Evolutionary conservation across 1,139 yeast species (phyloP).

Genomic region (Geotrichum candidum): DNA sequence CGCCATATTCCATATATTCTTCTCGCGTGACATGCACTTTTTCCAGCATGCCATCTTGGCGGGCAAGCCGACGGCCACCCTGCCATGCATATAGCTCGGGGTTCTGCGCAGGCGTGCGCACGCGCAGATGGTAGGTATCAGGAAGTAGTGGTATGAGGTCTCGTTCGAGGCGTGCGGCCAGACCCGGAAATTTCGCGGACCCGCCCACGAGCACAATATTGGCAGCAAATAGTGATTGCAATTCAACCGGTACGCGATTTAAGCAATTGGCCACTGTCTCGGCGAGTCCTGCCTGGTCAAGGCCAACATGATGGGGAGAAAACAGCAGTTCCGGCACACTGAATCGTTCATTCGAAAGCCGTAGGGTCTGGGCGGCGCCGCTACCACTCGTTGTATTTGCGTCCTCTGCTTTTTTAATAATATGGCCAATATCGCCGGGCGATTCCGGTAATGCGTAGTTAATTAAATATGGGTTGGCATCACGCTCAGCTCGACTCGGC

Average conservation of each 20-base stretch:
- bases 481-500: neutral
- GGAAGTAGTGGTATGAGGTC: slow-evolving; percentile 37
- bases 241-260: slow-evolving; percentile 62
- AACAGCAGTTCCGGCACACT: slow-evolving; percentile 80
- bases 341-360: slow-evolving; percentile 76
- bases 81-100: slow-evolving; percentile 49
- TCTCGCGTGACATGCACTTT: slow-evolving; percentile 60
- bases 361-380: slow-evolving; percentile 50
- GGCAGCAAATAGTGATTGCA: slow-evolving; percentile 71
- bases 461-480: slow-evolving; percentile 10
- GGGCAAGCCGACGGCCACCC: slow-evolving; percentile 51
- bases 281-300: slow-evolving; percentile 64
- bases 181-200: slow-evolving; percentile 62
- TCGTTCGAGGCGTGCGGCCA: slow-evolving; percentile 47
- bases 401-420: slow-evolving; percentile 18
- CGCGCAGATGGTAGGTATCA: slow-evolving; percentile 39
- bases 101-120: slow-evolving; percentile 40
- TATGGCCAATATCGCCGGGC: slow-evolving; percentile 18
- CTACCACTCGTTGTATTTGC: slow-evolving; percentile 37
- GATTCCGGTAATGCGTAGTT: slow-evolving; percentile 17
- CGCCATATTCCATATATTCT: slow-evolving; percentile 84
- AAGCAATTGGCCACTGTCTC: slow-evolving; percentile 72
- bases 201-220: slow-evolving; percentile 85
- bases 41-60: slow-evolving; percentile 44
- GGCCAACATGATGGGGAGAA: slow-evolving; percentile 78